A percentile compares a stretch with the other conserved stretches of the same genome.
These are phyloP conservation scores for Yarrowia deformans DNA, from an alignment of 805 yeast species.

Conservation along the genomic window DNA sequence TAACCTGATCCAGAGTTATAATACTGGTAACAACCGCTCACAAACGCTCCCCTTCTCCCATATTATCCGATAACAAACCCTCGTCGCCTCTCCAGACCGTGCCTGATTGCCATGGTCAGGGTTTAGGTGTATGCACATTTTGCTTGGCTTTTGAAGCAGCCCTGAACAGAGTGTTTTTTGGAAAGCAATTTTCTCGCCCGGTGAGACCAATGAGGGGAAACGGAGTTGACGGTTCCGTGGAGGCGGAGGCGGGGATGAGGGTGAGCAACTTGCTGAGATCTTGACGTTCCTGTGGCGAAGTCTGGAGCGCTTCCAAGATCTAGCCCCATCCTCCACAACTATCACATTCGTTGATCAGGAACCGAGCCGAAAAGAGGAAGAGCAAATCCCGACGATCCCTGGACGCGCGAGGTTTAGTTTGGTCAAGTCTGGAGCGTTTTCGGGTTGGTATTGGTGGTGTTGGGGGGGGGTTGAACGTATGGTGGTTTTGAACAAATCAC, in stretches of 20 bases:
- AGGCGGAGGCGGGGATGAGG: background rate
- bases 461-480: too few species aligned
- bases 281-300: too few species aligned
- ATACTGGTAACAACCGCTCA: too few species aligned
- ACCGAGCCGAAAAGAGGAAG: constrained; percentile 33
- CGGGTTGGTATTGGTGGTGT: background rate
- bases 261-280: too few species aligned
- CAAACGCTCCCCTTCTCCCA: too few species aligned
- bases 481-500: too few species aligned
- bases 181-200: too few species aligned
- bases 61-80: too few species aligned
- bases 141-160: background rate
- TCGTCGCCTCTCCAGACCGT: too few species aligned
- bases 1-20: too few species aligned
- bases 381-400: constrained; percentile 25
- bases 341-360: constrained; percentile 36
- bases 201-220: constrained; percentile 12
- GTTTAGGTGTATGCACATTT: constrained; percentile 8
- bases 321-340: background rate
- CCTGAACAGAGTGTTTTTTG: background rate
- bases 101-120: constrained; percentile 21
- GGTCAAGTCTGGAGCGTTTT: background rate
- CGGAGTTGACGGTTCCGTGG: background rate
- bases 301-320: too few species aligned
- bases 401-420: too few species aligned